Percentiles rank a stretch among this genome's conserved stretches.
phyloP scores from a whole-genome alignment of 495 filamentous ascomycete genomes.

The Trichoderma reesei region DNA sequence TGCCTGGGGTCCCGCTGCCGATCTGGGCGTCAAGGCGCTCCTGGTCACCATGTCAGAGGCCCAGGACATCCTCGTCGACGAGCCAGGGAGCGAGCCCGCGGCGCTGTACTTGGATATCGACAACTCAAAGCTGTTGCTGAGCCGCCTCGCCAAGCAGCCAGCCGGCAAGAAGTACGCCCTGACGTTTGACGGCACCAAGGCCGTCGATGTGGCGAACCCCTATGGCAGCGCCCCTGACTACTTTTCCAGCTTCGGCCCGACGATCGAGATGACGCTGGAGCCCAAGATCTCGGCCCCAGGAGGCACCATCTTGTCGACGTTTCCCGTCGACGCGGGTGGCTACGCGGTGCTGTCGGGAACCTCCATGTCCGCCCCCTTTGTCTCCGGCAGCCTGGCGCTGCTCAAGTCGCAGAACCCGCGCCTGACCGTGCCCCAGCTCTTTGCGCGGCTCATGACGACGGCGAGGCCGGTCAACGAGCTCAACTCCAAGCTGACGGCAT shows the following conservation, averaged over 20 bases:
- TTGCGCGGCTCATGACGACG: conserved; percentile 18
- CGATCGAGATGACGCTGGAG: conserved; percentile 14
- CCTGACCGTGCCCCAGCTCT: conserved; percentile 16
- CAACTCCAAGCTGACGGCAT: conserved; percentile 13
- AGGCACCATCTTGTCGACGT: conserved; percentile 18
- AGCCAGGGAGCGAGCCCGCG: background rate
- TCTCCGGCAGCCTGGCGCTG: conserved; percentile 21
- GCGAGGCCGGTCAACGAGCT: conserved; percentile 16
- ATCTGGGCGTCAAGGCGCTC: background rate
- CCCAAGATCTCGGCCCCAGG: conserved; percentile 20
- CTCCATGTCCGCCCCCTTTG: conserved; percentile 22
- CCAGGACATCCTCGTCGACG: conserved; percentile 11
- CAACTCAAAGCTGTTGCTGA: background rate
- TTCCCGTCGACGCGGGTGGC: conserved; percentile 15
- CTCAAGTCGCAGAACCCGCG: conserved; percentile 21
- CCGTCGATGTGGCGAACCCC: conserved; percentile 5
- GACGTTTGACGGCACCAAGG: conserved; percentile 16
- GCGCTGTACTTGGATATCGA: background rate
- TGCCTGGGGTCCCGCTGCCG: background rate
- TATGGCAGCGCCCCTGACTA: conserved; percentile 16
- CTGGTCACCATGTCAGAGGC: background rate
- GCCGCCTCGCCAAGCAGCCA: background rate
- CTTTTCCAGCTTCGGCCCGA: conserved; percentile 18
- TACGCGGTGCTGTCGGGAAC: conserved; percentile 21
- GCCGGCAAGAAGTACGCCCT: conserved; percentile 11